Evolutionary conservation across 2,329 filamentous ascomycete species (phyloP).

Genomic region (Colletotrichum ledebouriae): DNA sequence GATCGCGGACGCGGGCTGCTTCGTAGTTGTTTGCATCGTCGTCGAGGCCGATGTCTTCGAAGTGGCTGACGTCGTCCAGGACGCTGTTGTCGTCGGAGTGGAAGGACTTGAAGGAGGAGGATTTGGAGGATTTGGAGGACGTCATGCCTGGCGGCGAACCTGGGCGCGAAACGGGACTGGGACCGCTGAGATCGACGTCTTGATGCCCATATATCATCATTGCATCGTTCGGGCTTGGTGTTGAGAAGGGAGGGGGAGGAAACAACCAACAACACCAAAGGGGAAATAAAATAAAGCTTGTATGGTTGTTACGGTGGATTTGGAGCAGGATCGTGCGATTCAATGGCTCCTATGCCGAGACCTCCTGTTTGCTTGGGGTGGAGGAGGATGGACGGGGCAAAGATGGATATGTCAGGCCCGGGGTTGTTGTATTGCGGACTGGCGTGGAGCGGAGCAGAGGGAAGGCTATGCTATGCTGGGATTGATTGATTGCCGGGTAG

Average conservation of each 20-base stretch:
- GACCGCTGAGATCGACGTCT: conserved; percentile 40
- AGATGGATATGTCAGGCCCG: conserved; percentile 17
- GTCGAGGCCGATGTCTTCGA: conserved; percentile 93
- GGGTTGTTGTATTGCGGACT: conserved; percentile 7
- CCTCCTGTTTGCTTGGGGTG: conserved; percentile 17
- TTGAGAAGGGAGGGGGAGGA: not conserved
- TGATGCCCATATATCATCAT: conserved; percentile 43
- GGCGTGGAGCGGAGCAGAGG: conserved; percentile 6
- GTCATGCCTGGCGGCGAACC: conserved; percentile 82
- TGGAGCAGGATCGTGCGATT: not conserved
- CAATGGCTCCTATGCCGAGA: conserved; percentile 17
- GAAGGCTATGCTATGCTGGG: conserved; percentile 9
- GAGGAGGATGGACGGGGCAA: conserved; percentile 25
- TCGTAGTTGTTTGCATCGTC: conserved; percentile 61
- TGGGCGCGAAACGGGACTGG: conserved; percentile 59
- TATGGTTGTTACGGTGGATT: conserved; percentile 23
- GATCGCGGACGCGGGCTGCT: conserved; percentile 47
- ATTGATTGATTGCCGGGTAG: not conserved
- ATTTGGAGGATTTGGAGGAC: conserved; percentile 88
- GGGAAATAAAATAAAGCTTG: conserved; percentile 38
- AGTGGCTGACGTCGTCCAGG: conserved; percentile 82
- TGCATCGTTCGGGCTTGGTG: conserved; percentile 29
- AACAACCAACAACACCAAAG: too few relatives aligned
- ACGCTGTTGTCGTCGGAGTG: conserved; percentile 80
- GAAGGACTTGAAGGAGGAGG: conserved; percentile 84